A percentile compares a stretch with the other conserved stretches of the same genome.
phyloP scores from a whole-genome alignment of 2,329 filamentous ascomycete species.

The Verticillium klebahnii region DNA sequence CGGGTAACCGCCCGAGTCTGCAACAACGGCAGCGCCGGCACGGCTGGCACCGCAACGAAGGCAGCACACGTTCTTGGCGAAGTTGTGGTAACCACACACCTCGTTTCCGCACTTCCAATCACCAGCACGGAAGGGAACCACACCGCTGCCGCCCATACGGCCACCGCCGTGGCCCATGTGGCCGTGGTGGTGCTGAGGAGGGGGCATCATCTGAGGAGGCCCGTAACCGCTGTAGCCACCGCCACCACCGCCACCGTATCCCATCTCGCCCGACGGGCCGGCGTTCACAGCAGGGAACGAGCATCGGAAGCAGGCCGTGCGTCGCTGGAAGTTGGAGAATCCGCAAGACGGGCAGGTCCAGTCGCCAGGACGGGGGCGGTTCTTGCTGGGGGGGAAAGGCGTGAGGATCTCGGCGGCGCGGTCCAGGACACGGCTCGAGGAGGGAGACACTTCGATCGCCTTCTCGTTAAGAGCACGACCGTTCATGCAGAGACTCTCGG shows the following conservation, averaged over 20 bases:
- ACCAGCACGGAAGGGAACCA: conserved; percentile 94
- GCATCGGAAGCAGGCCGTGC: conserved; percentile 97
- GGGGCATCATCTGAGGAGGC: conserved; percentile 76
- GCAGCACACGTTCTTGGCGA: conserved; percentile 98
- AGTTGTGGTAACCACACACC: conserved; percentile 97
- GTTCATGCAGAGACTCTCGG: conserved; percentile 98
- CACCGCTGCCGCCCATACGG: conserved; percentile 75
- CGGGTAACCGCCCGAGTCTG: conserved; percentile 85
- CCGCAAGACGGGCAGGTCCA: conserved; percentile 99
- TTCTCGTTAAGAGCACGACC: conserved; percentile 97
- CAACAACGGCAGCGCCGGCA: conserved; percentile 88
- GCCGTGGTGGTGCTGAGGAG: conserved; percentile 61
- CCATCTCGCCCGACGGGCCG: conserved; percentile 62
- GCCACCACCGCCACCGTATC: conserved; percentile 47
- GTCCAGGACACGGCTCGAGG: conserved; percentile 93
- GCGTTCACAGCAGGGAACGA: conserved; percentile 93
- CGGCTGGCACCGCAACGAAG: conserved; percentile 93
- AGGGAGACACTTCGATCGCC: conserved; percentile 97
- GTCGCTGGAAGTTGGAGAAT: conserved; percentile 98
- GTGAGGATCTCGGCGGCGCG: conserved; percentile 93
- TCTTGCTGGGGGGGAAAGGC: conserved; percentile 97
- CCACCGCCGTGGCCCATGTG: conserved; percentile 55
- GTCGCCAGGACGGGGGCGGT: conserved; percentile 91
- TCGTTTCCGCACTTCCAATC: conserved; percentile 99
- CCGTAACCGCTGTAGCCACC: conserved; percentile 55